These are phyloP conservation scores for Tolypocladium cylindrosporum DNA, from an alignment of 2,329 filamentous ascomycete species.

Conservation along the genomic window DNA sequence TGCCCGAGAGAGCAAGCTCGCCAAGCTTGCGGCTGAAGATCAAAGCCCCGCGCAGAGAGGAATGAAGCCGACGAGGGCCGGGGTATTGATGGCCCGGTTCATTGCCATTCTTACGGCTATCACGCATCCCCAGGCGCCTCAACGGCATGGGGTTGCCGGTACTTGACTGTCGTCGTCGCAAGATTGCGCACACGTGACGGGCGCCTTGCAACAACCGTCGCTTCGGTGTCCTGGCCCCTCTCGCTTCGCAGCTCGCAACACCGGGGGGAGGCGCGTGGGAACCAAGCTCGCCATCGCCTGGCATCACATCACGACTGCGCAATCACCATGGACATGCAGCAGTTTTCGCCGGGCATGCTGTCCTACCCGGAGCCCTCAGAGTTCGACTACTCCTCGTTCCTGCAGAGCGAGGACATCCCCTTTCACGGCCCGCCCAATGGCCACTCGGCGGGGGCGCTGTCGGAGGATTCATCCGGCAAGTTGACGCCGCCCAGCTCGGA, in stretches of 20 bases:
- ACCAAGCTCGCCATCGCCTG: not conserved
- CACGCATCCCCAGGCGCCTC: not conserved
- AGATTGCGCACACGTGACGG: not conserved
- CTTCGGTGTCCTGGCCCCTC: not conserved
- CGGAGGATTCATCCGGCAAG: constrained; percentile 20
- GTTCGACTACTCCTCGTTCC: constrained; percentile 29
- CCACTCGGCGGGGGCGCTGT: constrained; percentile 1
- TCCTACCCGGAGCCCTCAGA: constrained; percentile 18
- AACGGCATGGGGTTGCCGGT: not conserved
- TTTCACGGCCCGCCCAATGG: constrained; percentile 10
- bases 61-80: constrained; percentile 6
- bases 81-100: constrained; percentile 20
- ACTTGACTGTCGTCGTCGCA: not conserved
- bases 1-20: not conserved
- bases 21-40: not conserved
- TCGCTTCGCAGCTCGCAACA: not conserved
- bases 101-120: constrained; percentile 10
- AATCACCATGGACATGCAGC: constrained; percentile 18
- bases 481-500: constrained; percentile 19
- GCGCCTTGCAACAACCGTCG: not conserved
- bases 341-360: constrained; percentile 16
- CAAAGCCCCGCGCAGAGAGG: not conserved
- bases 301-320: not conserved
- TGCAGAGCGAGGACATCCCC: constrained; percentile 18
- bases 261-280: not conserved